These are phyloP conservation scores for Arctostaphylos glauca DNA, from an alignment of 148 eudicot species.

Conservation along the genomic window DNA sequence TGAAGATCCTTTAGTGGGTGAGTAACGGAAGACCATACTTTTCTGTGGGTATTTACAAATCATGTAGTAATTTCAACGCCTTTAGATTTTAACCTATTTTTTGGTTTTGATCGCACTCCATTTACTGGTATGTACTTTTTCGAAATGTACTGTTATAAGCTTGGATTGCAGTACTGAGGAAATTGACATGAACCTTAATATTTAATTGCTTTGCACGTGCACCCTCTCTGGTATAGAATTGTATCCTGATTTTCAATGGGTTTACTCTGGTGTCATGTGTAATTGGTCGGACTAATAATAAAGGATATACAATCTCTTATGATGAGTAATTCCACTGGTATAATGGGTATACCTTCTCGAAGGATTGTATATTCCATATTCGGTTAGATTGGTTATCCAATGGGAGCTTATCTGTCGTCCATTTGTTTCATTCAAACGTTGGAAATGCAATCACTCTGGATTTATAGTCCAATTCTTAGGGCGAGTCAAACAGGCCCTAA, in stretches of 20 bases:
- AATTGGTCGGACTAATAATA: neutral
- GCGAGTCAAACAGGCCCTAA: neutral
- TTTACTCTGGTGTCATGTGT: neutral
- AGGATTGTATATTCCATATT: neutral
- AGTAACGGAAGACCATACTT: neutral
- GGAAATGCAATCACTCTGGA: neutral
- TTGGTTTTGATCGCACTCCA: neutral
- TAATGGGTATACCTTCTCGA: neutral
- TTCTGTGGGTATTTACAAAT: neutral
- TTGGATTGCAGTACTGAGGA: neutral
- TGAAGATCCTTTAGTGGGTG: neutral
- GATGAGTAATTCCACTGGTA: neutral
- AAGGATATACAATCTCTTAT: neutral
- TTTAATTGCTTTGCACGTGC: neutral
- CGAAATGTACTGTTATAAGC: neutral
- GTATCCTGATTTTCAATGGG: neutral
- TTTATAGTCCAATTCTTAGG: neutral
- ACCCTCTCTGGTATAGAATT: neutral
- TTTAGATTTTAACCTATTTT: neutral
- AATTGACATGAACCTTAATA: neutral
- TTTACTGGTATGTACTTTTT: neutral
- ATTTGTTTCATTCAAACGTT: neutral
- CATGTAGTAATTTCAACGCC: neutral
- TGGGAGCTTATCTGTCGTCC: neutral
- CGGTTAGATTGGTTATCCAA: neutral